These are phyloP conservation scores for Colletotrichum sp. DNA, from an alignment of 2,329 filamentous ascomycete species.

Conservation along the genomic window DNA sequence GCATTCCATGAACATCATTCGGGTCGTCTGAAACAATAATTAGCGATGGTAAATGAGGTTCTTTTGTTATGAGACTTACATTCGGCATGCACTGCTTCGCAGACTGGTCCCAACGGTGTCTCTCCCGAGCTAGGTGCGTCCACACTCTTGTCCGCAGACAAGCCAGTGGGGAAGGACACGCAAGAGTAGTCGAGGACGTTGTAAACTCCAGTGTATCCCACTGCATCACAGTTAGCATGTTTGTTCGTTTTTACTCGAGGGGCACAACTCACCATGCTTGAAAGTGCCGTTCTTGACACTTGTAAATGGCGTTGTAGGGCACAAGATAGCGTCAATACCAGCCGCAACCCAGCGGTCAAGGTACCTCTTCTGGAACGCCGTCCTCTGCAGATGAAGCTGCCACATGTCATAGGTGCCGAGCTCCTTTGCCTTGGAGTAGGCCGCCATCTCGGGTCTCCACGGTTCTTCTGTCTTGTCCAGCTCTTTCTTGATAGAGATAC, in stretches of 20 bases:
- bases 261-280: conserved; percentile 39
- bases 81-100: conserved; percentile 41
- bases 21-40: conserved; percentile 35
- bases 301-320: conserved; percentile 55
- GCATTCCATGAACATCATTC: conserved; percentile 42
- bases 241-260: not conserved
- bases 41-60: not conserved
- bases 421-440: conserved; percentile 36
- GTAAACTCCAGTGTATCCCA: conserved; percentile 54
- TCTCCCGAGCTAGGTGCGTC: conserved; percentile 35
- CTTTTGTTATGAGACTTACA: conserved; percentile 37
- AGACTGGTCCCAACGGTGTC: conserved; percentile 37
- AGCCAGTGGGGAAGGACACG: conserved; percentile 49
- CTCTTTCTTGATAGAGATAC: conserved; percentile 40
- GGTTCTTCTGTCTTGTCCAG: conserved; percentile 48
- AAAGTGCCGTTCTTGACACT: conserved; percentile 46
- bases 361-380: conserved; percentile 49
- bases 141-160: conserved; percentile 41
- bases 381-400: conserved; percentile 49
- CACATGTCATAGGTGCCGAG: conserved; percentile 50
- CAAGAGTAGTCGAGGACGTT: conserved; percentile 54
- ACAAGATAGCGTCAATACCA: conserved; percentile 65
- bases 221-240: conserved; percentile 26
- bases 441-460: conserved; percentile 39
- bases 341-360: conserved; percentile 49